These are phyloP conservation scores for Entomortierella lignicola DNA, from an alignment of 192 early-diverging fungal species.

Conservation along the genomic window DNA sequence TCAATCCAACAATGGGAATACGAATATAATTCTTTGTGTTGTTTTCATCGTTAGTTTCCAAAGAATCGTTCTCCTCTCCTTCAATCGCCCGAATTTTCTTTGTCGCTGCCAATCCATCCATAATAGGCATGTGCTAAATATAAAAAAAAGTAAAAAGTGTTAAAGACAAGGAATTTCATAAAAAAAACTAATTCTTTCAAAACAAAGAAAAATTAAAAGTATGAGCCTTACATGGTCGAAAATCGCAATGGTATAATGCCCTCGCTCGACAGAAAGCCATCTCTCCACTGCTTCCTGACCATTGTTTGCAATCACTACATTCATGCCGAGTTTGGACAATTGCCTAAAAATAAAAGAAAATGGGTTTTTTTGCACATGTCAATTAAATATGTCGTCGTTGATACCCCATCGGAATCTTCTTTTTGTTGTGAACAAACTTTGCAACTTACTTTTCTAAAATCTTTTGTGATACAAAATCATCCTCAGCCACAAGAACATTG, in stretches of 20 bases:
- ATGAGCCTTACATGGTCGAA: constrained; percentile 57
- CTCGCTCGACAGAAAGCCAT: constrained; percentile 36
- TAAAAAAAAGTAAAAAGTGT: not conserved
- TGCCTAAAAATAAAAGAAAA: constrained; percentile 25
- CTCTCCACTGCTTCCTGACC: constrained; percentile 44
- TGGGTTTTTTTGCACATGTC: not conserved
- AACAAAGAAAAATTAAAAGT: too few relatives aligned
- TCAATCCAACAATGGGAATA: constrained; percentile 48
- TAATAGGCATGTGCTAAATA: constrained; percentile 53
- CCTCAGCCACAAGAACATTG: constrained; percentile 48
- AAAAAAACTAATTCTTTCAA: too few relatives aligned
- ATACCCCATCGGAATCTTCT: too few relatives aligned
- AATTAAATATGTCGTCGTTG: too few relatives aligned
- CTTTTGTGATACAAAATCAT: constrained; percentile 53
- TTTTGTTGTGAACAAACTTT: too few relatives aligned
- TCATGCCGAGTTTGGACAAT: constrained; percentile 47
- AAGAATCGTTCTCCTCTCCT: not conserved
- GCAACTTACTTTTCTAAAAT: constrained; percentile 47
- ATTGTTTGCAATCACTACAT: constrained; percentile 44
- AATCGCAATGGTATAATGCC: constrained; percentile 45
- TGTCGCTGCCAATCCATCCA: constrained; percentile 48
- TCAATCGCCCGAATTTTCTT: constrained; percentile 14
- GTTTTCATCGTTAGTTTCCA: not conserved
- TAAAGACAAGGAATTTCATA: not conserved
- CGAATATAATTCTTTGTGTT: constrained; percentile 1